phyloP scores from a whole-genome alignment of 768 basidiomycete genomes.

The Boletus vermiculosoides region DNA sequence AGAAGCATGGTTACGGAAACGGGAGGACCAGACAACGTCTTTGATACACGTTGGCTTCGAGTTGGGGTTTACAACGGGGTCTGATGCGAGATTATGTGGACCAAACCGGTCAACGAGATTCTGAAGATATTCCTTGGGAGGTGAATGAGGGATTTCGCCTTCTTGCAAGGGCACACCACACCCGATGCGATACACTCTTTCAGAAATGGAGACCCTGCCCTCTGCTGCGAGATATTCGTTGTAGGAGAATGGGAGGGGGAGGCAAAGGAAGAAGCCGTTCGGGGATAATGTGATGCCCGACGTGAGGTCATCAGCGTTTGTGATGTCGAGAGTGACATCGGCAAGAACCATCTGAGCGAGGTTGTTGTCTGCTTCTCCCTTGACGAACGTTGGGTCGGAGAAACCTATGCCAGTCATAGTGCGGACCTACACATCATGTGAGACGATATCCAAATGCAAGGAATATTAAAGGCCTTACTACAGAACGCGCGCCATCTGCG shows the following conservation, averaged over 20 bases:
- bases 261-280: constrained; percentile 35
- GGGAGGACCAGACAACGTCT: constrained; percentile 44
- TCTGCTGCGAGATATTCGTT: constrained; percentile 16
- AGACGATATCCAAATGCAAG: background rate
- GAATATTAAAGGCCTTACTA: constrained; percentile 31
- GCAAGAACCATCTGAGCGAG: constrained; percentile 45
- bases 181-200: constrained; percentile 39
- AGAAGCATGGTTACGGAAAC: constrained; percentile 45
- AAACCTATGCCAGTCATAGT: constrained; percentile 41
- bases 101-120: constrained; percentile 41
- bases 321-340: constrained; percentile 40
- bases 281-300: constrained; percentile 26
- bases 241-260: constrained; percentile 37
- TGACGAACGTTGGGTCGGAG: constrained; percentile 39
- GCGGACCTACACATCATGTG: constrained; percentile 38
- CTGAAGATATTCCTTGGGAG: constrained; percentile 44
- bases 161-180: constrained; percentile 37
- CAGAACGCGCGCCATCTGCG: constrained; percentile 50
- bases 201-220: constrained; percentile 5
- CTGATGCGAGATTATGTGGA: constrained; percentile 34
- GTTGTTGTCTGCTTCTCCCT: constrained; percentile 25
- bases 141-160: constrained; percentile 38
- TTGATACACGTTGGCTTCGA: constrained; percentile 34
- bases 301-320: background rate
- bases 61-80: constrained; percentile 34